phyloP scores from a whole-genome alignment of 257 asterid species.

The Salvia miltiorrhiza region DNA sequence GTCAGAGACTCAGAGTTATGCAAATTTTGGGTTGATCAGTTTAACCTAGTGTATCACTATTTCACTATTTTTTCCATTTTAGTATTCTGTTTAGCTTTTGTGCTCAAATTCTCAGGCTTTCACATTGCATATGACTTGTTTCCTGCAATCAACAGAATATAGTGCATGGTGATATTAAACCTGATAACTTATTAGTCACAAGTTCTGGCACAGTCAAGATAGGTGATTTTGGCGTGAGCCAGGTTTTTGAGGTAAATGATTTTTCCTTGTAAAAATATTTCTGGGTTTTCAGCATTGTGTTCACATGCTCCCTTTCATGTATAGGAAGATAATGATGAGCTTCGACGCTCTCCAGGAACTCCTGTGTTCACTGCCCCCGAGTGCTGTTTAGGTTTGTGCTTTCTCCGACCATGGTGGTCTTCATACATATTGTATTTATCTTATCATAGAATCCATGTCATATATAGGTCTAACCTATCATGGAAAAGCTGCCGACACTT shows the following conservation, averaged over 20 bases:
- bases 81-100: background rate
- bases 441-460: background rate
- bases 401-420: background rate
- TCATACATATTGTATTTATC: background rate
- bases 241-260: conserved; percentile 78
- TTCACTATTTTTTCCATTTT: background rate
- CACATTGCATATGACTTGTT: conserved; percentile 1
- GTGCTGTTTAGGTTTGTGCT: conserved; percentile 76
- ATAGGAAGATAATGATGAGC: conserved; percentile 83
- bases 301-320: background rate
- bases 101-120: conserved; percentile 11
- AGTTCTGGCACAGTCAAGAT: conserved; percentile 84
- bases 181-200: conserved; percentile 85
- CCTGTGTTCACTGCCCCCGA: conserved; percentile 99
- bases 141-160: conserved; percentile 22
- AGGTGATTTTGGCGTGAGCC: conserved; percentile 98
- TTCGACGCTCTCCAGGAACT: conserved; percentile 98
- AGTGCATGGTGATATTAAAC: conserved; percentile 91
- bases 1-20: background rate
- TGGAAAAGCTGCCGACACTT: conserved; percentile 78
- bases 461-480: conserved; percentile 58
- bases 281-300: background rate
- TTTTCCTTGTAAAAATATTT: background rate
- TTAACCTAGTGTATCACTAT: background rate
- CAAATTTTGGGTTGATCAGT: conserved; percentile 2